Evolutionary conservation across 2,329 filamentous ascomycete genomes (phyloP).

Genomic region (Fonsecaea erecta): DNA sequence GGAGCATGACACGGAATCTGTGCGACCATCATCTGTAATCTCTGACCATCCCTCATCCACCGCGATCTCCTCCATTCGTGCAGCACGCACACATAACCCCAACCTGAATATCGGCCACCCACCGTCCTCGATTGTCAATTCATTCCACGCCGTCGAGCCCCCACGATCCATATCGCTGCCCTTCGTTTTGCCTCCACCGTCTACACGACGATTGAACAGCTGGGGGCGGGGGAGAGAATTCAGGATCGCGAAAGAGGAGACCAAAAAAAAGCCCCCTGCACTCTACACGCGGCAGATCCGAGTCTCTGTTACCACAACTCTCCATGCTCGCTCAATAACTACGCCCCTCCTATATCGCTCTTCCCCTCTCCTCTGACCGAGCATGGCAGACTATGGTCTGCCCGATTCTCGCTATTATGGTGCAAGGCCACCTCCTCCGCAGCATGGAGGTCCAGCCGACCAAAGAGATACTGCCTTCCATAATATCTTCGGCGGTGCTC

Average conservation of each 20-base stretch:
- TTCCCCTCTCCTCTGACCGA: constrained; percentile 39
- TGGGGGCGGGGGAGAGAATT: constrained; percentile 5
- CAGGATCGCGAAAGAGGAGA: constrained; percentile 17
- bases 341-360: constrained; percentile 11
- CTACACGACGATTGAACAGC: background rate
- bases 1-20: constrained; percentile 33
- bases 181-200: background rate
- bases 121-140: constrained; percentile 1
- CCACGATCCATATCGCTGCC: background rate
- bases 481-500: constrained; percentile 89
- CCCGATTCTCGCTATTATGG: constrained; percentile 64
- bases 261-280: constrained; percentile 11
- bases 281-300: constrained; percentile 2
- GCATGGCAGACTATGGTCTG: constrained; percentile 68
- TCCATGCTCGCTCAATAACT: constrained; percentile 31
- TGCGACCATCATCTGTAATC: constrained; percentile 28
- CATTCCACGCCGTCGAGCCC: background rate
- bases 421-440: constrained; percentile 52
- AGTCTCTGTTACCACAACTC: background rate
- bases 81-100: constrained; percentile 7
- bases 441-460: constrained; percentile 59
- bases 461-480: constrained; percentile 95
- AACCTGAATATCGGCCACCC: constrained; percentile 12
- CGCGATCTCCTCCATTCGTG: constrained; percentile 11
- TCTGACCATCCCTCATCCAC: constrained; percentile 25